These are phyloP conservation scores for Pseudocercospora fijiensis DNA, from an alignment of 2,329 filamentous ascomycete genomes.

Conservation along the genomic window DNA sequence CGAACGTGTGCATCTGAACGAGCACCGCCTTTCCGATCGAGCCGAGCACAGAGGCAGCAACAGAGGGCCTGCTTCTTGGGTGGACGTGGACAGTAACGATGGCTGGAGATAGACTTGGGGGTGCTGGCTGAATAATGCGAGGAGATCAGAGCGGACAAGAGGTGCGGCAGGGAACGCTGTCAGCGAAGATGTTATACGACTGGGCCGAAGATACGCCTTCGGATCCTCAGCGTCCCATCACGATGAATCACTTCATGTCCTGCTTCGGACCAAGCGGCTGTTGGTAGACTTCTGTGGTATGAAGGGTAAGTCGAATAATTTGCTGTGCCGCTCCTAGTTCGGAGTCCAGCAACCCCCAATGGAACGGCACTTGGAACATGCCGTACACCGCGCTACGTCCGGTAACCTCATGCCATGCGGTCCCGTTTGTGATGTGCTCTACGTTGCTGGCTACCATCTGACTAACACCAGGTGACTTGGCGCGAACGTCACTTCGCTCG, in stretches of 20 bases:
- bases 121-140: too few relatives aligned
- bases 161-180: not conserved
- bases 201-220: not conserved
- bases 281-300: not conserved
- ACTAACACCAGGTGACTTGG: not conserved
- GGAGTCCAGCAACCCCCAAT: not conserved
- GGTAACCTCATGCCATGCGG: not conserved
- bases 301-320: not conserved
- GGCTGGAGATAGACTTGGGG: not conserved
- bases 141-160: not conserved
- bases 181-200: not conserved
- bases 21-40: not conserved
- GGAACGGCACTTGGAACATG: not conserved
- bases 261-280: not conserved
- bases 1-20: not conserved
- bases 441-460: not conserved
- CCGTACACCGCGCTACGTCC: not conserved
- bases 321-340: not conserved
- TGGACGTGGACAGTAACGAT: not conserved
- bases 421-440: not conserved
- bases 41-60: not conserved
- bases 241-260: not conserved
- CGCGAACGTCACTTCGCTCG: not conserved
- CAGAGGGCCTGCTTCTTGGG: not conserved
- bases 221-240: not conserved